Percentiles rank a stretch among this genome's conserved stretches.
phyloP scores from a whole-genome alignment of 805 yeast species.

The Myxozyma lipomycoides region DNA sequence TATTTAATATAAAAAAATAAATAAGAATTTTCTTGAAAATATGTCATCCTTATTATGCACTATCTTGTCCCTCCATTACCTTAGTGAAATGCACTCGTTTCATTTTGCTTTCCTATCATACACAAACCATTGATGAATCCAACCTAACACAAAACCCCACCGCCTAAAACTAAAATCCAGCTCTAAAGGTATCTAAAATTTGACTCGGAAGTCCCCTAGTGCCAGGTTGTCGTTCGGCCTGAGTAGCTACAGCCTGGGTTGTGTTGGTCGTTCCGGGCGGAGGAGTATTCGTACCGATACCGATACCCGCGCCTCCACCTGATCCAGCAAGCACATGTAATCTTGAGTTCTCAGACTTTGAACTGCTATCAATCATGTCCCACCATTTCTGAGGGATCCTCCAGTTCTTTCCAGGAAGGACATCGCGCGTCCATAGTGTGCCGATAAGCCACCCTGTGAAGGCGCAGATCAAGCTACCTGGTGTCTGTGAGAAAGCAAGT shows the following conservation, averaged over 20 bases:
- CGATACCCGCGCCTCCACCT: not conserved
- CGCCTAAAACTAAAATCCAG: too few relatives aligned
- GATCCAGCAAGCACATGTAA: not conserved
- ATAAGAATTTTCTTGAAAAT: too few relatives aligned
- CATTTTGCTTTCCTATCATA: too few relatives aligned
- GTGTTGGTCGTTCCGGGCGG: conserved; percentile 6
- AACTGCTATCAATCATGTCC: conserved; percentile 5
- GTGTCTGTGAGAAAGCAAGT: conserved; percentile 35
- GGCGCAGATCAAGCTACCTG: conserved; percentile 34
- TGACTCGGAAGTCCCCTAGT: conserved; percentile 17
- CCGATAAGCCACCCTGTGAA: conserved; percentile 41
- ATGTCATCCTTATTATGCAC: too few relatives aligned
- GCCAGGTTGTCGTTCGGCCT: conserved; percentile 1
- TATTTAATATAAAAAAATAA: too few relatives aligned
- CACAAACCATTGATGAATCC: too few relatives aligned
- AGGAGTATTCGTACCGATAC: not conserved
- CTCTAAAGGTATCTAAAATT: conserved; percentile 22
- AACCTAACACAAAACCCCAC: too few relatives aligned
- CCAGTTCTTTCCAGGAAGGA: conserved; percentile 42
- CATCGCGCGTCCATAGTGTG: conserved; percentile 37
- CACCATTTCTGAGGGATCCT: conserved; percentile 37
- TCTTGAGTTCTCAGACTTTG: not conserved
- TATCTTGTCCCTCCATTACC: too few relatives aligned
- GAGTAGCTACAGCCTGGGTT: conserved; percentile 1
- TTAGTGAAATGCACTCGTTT: too few relatives aligned